Percentiles rank a stretch among this genome's conserved stretches.
Conservation (phyloP, 2,329 filamentous ascomycete genomes). For the Claviceps purpurea region DNA sequence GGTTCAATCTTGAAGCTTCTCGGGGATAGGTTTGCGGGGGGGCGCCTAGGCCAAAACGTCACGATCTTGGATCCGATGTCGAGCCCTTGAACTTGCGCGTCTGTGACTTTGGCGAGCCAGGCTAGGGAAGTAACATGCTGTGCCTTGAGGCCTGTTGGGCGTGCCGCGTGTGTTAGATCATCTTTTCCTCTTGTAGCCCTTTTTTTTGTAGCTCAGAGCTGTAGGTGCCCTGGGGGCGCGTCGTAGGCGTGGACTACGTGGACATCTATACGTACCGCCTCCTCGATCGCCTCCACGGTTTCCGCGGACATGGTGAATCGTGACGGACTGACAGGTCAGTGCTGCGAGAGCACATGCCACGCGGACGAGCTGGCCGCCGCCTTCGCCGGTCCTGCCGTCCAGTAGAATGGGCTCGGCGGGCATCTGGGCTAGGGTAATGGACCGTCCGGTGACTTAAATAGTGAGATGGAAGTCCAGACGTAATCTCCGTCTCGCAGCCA, state of each 20-base stretch:
- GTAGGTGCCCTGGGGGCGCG: neutral
- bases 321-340: slow-evolving; percentile 38
- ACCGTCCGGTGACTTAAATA: neutral
- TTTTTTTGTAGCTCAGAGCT: neutral
- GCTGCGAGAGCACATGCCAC: slow-evolving; percentile 43
- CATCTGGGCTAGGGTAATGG: neutral
- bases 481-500: neutral
- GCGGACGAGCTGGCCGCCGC: slow-evolving; percentile 47
- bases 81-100: slow-evolving; percentile 36
- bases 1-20: slow-evolving; percentile 36
- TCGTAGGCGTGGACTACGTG: neutral
- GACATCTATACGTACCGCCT: slow-evolving; percentile 14
- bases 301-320: slow-evolving; percentile 40
- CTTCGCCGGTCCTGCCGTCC: slow-evolving; percentile 45
- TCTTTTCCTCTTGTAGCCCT: no score
- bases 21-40: slow-evolving; percentile 24
- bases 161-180: neutral
- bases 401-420: slow-evolving; percentile 25
- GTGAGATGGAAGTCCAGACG: neutral
- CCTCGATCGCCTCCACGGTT: slow-evolving; percentile 27
- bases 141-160: slow-evolving; percentile 38
- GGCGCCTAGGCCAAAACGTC: slow-evolving; percentile 29
- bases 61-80: slow-evolving; percentile 35
- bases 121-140: slow-evolving; percentile 45
- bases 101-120: slow-evolving; percentile 38